These are phyloP conservation scores for Mollisiaceae sp. DNA, from an alignment of 2,329 filamentous ascomycete genomes.

Conservation along the genomic window DNA sequence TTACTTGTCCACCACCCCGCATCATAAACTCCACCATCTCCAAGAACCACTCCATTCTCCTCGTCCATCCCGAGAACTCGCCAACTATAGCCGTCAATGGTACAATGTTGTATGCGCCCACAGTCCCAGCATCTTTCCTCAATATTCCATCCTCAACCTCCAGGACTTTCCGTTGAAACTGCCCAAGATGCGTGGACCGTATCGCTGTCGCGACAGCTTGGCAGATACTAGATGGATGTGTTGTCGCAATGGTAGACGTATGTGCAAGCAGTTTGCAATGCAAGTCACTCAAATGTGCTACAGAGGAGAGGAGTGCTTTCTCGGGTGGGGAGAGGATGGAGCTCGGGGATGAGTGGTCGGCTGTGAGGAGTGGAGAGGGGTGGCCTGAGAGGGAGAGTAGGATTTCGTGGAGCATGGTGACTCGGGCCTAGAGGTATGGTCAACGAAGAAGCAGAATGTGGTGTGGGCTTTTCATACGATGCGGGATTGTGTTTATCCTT, in stretches of 20 bases:
- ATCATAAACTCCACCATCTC: slow-evolving; percentile 73
- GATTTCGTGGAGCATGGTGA: slow-evolving; percentile 93
- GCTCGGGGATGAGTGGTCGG: slow-evolving; percentile 52
- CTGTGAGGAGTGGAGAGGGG: slow-evolving; percentile 82
- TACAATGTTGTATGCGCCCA: slow-evolving; percentile 92
- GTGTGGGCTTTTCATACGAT: not conserved
- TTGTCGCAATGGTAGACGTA: slow-evolving; percentile 68
- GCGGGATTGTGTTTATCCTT: slow-evolving; percentile 22
- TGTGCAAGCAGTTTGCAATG: slow-evolving; percentile 75
- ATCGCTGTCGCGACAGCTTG: slow-evolving; percentile 85
- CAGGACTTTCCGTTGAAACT: slow-evolving; percentile 83
- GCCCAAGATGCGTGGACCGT: slow-evolving; percentile 72
- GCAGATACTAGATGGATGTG: slow-evolving; percentile 82
- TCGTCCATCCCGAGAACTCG: slow-evolving; percentile 87
- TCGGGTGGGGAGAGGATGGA: slow-evolving; percentile 75
- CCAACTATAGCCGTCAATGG: slow-evolving; percentile 83
- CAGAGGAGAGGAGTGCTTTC: slow-evolving; percentile 76
- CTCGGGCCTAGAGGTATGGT: slow-evolving; percentile 16
- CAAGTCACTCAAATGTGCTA: slow-evolving; percentile 77
- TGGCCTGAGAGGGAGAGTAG: slow-evolving; percentile 95
- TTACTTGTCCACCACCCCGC: slow-evolving; percentile 38
- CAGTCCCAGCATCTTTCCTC: slow-evolving; percentile 74
- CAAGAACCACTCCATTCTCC: slow-evolving; percentile 86
- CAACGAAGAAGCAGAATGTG: not conserved
- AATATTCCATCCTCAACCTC: slow-evolving; percentile 83